These are phyloP conservation scores for Linum lewisii DNA, from an alignment of 345 rosid species.

Conservation along the genomic window DNA sequence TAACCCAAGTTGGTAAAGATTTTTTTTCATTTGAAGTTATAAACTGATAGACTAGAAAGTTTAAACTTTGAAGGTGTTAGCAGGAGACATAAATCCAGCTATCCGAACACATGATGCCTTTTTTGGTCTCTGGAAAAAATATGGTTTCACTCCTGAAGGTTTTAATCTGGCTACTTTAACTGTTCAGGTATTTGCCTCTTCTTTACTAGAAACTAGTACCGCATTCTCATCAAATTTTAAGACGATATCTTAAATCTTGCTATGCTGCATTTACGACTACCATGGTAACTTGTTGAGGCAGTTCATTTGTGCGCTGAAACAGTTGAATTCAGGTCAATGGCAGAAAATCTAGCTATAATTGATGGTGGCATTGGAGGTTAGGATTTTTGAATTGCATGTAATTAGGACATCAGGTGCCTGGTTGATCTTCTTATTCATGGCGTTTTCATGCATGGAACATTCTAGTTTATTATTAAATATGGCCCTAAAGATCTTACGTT, in stretches of 20 bases:
- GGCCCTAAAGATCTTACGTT: too few species aligned
- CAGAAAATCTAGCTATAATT: neutral
- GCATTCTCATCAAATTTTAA: too few species aligned
- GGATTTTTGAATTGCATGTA: neutral
- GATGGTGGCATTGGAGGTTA: neutral
- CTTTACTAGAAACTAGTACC: neutral
- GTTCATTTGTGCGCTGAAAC: neutral
- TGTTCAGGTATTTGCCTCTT: slow-evolving; percentile 42
- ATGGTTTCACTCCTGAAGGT: slow-evolving; percentile 96
- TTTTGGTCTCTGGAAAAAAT: slow-evolving; percentile 90
- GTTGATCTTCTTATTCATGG: neutral
- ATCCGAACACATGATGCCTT: slow-evolving; percentile 95
- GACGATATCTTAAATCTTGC: neutral
- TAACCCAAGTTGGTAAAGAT: neutral
- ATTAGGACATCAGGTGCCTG: neutral
- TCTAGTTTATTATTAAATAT: too few species aligned
- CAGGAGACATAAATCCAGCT: slow-evolving; percentile 94
- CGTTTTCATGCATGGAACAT: neutral
- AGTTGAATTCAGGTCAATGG: neutral
- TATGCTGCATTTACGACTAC: neutral
- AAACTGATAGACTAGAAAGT: neutral
- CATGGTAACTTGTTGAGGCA: neutral
- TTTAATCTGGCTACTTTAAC: slow-evolving; percentile 79
- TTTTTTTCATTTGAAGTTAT: too few species aligned
- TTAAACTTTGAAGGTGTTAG: slow-evolving; percentile 62